A percentile compares a stretch with the other conserved stretches of the same genome.
These are phyloP conservation scores for Mycosphaerella sp. DNA, from an alignment of 2,329 filamentous ascomycete species.

Conservation along the genomic window DNA sequence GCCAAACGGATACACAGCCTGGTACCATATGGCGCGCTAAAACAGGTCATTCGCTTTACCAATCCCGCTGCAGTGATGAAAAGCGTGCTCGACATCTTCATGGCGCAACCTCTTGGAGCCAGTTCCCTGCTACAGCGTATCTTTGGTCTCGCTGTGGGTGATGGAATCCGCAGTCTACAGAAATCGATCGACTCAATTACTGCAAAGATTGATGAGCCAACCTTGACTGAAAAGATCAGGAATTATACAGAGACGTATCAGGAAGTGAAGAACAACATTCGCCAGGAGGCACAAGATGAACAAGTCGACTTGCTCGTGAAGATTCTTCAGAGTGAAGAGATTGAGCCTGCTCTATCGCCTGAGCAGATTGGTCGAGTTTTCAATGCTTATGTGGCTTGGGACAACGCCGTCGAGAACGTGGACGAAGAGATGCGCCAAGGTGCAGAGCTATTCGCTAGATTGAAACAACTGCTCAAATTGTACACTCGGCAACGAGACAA, in stretches of 20 bases:
- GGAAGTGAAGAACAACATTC: slow-evolving; percentile 64
- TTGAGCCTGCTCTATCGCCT: slow-evolving; percentile 63
- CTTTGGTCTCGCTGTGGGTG: slow-evolving; percentile 83
- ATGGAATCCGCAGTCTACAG: slow-evolving; percentile 82
- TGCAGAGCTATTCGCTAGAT: slow-evolving; percentile 83
- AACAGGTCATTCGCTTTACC: slow-evolving; percentile 93
- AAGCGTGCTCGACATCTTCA: slow-evolving; percentile 87
- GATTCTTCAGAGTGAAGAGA: slow-evolving; percentile 70
- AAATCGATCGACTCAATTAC: slow-evolving; percentile 74
- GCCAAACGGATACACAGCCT: slow-evolving; percentile 90
- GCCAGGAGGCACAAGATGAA: slow-evolving; percentile 65
- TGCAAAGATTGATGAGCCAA: slow-evolving; percentile 71
- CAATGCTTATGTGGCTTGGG: slow-evolving; percentile 95
- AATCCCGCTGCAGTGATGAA: slow-evolving; percentile 97
- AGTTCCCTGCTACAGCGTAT: slow-evolving; percentile 90
- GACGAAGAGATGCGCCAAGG: slow-evolving; percentile 85
- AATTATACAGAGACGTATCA: slow-evolving; percentile 72
- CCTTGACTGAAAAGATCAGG: slow-evolving; percentile 75
- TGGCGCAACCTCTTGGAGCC: slow-evolving; percentile 88
- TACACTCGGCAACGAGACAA: slow-evolving; percentile 90
- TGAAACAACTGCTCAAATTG: slow-evolving; percentile 92
- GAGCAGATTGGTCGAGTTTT: slow-evolving; percentile 79
- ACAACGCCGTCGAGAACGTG: slow-evolving; percentile 83
- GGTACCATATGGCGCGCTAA: slow-evolving; percentile 85
- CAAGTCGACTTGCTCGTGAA: slow-evolving; percentile 79